Evolutionary conservation across 1,284 basidiomycete species (phyloP).

Genomic region (Heliocybe sulcata): DNA sequence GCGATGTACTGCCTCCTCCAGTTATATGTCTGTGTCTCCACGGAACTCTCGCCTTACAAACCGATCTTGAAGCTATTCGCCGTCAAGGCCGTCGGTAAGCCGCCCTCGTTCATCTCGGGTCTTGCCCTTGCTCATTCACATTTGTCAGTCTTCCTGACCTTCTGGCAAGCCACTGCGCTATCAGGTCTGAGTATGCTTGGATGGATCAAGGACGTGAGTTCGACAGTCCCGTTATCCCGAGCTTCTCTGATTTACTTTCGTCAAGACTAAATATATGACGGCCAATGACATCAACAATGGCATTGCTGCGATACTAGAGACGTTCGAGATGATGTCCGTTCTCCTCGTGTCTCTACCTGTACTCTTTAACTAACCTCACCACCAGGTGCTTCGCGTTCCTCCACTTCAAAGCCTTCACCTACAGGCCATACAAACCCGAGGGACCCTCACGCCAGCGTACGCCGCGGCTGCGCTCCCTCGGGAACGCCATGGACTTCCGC

Average conservation of each 20-base stretch:
- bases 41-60: conserved; percentile 48
- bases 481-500: conserved; percentile 59
- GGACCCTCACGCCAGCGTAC: conserved; percentile 29
- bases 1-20: conserved; percentile 82
- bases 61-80: conserved; percentile 71
- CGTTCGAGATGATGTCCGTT: conserved; percentile 71
- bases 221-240: background rate
- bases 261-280: conserved; percentile 61
- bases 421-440: conserved; percentile 49
- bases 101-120: background rate
- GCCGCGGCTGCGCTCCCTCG: conserved; percentile 44
- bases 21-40: conserved; percentile 56
- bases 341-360: background rate
- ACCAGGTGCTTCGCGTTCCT: conserved; percentile 58
- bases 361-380: background rate
- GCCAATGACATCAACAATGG: conserved; percentile 72
- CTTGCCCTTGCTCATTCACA: background rate
- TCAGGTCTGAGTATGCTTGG: conserved; percentile 53
- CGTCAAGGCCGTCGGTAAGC: conserved; percentile 64
- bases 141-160: conserved; percentile 64
- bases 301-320: conserved; percentile 61
- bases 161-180: conserved; percentile 70
- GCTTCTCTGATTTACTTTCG: conserved; percentile 2
- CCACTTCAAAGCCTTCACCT: conserved; percentile 72
- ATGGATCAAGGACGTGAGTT: conserved; percentile 58